Conservation (phyloP, 495 filamentous ascomycete species). For the Daldinia decipiens region DNA sequence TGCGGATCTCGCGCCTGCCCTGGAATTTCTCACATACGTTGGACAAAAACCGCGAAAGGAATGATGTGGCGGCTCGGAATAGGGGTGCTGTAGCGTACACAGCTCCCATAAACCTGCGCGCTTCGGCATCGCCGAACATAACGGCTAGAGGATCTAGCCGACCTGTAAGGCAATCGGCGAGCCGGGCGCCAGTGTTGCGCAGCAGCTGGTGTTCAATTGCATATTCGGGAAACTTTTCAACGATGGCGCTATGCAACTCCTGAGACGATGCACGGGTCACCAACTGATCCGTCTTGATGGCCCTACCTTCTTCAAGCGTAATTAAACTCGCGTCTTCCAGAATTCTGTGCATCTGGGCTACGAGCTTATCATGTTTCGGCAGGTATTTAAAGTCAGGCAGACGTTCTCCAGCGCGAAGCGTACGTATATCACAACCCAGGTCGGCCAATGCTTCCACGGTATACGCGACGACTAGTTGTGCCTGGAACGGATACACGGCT, state of each 20-base stretch:
- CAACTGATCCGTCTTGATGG: background rate
- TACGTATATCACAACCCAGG: conserved; percentile 48
- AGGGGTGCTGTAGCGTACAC: conserved; percentile 50
- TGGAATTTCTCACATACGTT: conserved; percentile 19
- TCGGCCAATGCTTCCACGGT: conserved; percentile 53
- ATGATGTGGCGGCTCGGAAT: conserved; percentile 42
- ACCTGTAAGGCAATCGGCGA: conserved; percentile 52
- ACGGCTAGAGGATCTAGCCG: conserved; percentile 47
- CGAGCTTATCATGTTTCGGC: conserved; percentile 44
- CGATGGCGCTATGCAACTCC: conserved; percentile 8
- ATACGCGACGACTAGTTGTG: conserved; percentile 54
- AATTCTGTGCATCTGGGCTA: conserved; percentile 48
- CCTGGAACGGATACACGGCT: conserved; percentile 49
- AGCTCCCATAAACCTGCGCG: conserved; percentile 43
- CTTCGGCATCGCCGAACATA: conserved; percentile 48
- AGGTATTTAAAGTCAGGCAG: conserved; percentile 39
- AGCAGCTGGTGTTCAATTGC: conserved; percentile 47
- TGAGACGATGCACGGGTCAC: background rate
- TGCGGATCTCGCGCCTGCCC: conserved; percentile 38
- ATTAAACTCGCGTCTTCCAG: conserved; percentile 41
- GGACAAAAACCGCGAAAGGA: conserved; percentile 40
- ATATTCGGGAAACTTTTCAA: conserved; percentile 43
- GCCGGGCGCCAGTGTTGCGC: conserved; percentile 40
- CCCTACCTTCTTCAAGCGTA: background rate
- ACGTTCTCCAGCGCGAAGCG: conserved; percentile 38